These are phyloP conservation scores for Diaporthe vaccinii DNA, from an alignment of 2,329 filamentous ascomycete species.

Conservation along the genomic window DNA sequence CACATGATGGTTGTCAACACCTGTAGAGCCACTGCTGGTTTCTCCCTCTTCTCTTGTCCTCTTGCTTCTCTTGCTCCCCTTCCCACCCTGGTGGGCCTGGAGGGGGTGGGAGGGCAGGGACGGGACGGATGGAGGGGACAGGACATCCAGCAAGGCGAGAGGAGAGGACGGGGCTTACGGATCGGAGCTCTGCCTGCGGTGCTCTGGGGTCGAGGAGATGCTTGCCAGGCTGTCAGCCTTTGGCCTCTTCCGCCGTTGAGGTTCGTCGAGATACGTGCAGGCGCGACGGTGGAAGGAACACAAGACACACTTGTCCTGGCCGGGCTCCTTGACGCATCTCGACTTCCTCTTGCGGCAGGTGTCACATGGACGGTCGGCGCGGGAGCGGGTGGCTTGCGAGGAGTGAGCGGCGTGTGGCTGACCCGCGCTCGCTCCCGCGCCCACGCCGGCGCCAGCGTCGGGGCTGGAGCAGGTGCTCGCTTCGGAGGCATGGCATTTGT, in stretches of 20 bases:
- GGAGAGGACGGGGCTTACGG: neutral
- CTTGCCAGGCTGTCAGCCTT: slow-evolving; percentile 48
- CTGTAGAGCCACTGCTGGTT: neutral
- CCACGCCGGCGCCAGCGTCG: slow-evolving; percentile 30
- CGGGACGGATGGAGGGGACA: neutral
- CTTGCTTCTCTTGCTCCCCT: neutral
- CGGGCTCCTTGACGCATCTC: slow-evolving; percentile 74
- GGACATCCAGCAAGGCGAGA: no score
- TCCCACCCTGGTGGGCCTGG: neutral
- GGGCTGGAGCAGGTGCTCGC: slow-evolving; percentile 42
- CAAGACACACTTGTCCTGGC: slow-evolving; percentile 70
- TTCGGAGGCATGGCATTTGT: slow-evolving; percentile 38
- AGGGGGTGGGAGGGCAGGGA: no score
- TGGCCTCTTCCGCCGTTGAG: slow-evolving; percentile 67
- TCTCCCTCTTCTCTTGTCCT: neutral
- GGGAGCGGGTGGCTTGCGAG: slow-evolving; percentile 38
- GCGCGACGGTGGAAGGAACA: slow-evolving; percentile 77
- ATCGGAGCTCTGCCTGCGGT: slow-evolving; percentile 29
- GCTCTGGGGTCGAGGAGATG: slow-evolving; percentile 30
- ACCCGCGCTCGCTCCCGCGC: slow-evolving; percentile 1
- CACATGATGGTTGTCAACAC: neutral
- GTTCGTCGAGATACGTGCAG: slow-evolving; percentile 74
- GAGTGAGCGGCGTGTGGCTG: slow-evolving; percentile 33
- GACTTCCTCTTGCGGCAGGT: slow-evolving; percentile 76
- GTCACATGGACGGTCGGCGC: slow-evolving; percentile 66